These are phyloP conservation scores for Hirsutella thompsonii DNA, from an alignment of 2,329 filamentous ascomycete genomes.

Conservation along the genomic window DNA sequence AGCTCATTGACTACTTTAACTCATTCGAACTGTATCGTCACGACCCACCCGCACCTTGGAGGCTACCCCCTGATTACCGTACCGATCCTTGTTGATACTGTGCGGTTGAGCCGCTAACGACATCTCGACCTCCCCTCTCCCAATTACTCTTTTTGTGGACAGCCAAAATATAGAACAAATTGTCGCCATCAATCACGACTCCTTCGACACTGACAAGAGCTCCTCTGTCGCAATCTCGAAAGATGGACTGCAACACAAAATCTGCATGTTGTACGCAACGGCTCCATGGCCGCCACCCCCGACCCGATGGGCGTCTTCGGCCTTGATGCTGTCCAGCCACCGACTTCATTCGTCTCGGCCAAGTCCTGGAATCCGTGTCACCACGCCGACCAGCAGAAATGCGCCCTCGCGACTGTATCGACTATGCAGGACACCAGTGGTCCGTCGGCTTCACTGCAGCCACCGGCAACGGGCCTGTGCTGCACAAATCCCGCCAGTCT, in stretches of 20 bases:
- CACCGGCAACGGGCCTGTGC: conserved; percentile 1
- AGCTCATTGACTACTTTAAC: no score
- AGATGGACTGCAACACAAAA: not conserved
- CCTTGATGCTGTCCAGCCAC: conserved; percentile 2
- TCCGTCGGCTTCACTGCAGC: conserved; percentile 2
- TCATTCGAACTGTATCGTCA: no score
- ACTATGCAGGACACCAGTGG: conserved; percentile 4
- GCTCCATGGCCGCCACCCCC: conserved; percentile 1
- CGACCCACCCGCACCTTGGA: no score
- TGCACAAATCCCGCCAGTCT: not conserved
- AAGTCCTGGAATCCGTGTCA: conserved; percentile 1
- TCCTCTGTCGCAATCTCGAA: no score
- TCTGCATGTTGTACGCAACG: conserved; percentile 1
- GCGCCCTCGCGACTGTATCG: conserved; percentile 1
- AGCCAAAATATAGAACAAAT: no score
- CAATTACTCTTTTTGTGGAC: no score
- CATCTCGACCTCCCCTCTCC: no score
- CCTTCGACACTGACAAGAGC: no score
- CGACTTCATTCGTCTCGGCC: conserved; percentile 1
- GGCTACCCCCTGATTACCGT: no score
- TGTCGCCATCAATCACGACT: no score
- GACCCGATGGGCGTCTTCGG: conserved; percentile 4
- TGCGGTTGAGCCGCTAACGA: no score
- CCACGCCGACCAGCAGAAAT: not conserved
- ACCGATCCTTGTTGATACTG: no score